phyloP scores from a whole-genome alignment of 208 protist genomes.

The Trypanosoma cruzi region DNA sequence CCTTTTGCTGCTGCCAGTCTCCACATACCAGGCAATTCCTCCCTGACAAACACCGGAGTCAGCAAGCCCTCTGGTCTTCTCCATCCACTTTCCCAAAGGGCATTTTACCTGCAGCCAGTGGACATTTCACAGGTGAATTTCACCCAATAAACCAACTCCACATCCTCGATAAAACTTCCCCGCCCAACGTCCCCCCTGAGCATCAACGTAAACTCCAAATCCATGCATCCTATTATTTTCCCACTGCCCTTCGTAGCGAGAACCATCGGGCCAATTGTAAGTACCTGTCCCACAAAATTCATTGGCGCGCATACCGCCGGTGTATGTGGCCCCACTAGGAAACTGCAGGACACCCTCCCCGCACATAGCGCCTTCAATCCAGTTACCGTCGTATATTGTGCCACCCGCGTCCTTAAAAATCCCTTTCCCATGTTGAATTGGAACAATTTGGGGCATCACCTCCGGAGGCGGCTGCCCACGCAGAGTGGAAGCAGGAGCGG shows the following conservation, averaged over 20 bases:
- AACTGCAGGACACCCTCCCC: conserved; percentile 58
- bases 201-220: conserved; percentile 77
- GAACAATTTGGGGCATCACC: conserved; percentile 10
- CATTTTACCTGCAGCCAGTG: background rate
- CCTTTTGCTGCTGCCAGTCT: background rate
- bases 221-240: conserved; percentile 84
- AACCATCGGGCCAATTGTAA: conserved; percentile 89
- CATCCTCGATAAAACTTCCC: conserved; percentile 71
- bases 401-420: conserved; percentile 56
- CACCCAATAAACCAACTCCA: conserved; percentile 44
- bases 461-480: conserved; percentile 12
- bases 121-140: conserved; percentile 33
- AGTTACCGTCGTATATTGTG: conserved; percentile 81
- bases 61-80: background rate
- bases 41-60: background rate
- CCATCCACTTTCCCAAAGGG: background rate
- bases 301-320: conserved; percentile 53
- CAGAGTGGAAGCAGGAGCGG: background rate
- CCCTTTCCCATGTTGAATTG: conserved; percentile 44
- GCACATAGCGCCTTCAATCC: conserved; percentile 72
- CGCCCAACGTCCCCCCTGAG: conserved; percentile 65
- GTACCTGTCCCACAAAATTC: conserved; percentile 68
- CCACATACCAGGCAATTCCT: background rate
- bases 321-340: conserved; percentile 66
- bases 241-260: conserved; percentile 88